Conservation (phyloP, 345 rosid genomes). For the Salix suchowensis region DNA sequence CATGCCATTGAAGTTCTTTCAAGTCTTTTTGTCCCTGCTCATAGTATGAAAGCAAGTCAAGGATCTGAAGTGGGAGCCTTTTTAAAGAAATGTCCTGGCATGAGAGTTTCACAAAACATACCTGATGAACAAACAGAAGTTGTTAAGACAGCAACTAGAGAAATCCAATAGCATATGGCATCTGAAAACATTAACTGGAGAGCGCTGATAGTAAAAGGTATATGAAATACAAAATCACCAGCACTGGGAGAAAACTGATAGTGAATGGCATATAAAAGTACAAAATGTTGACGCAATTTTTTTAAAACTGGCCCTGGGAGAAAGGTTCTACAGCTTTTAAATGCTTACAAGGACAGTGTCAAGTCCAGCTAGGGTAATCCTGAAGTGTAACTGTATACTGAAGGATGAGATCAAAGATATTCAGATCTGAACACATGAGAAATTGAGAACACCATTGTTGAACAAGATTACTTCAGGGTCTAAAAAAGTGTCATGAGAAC, state of each 20-base stretch:
- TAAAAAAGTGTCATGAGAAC: background rate
- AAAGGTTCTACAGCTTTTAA: no score
- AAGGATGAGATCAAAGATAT: background rate
- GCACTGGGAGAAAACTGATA: background rate
- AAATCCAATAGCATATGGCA: background rate
- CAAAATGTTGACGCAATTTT: background rate
- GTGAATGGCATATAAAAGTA: background rate
- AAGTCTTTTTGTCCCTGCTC: conserved; percentile 86
- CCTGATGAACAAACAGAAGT: conserved; percentile 96
- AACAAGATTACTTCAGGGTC: background rate
- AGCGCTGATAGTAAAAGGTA: background rate
- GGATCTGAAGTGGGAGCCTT: background rate
- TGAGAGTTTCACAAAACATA: conserved; percentile 15
- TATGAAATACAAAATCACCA: background rate
- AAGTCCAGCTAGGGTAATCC: no score
- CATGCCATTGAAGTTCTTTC: conserved; percentile 93
- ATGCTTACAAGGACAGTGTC: no score
- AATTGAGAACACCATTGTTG: background rate
- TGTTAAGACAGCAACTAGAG: conserved; percentile 25
- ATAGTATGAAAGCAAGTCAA: background rate
- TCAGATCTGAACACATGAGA: background rate
- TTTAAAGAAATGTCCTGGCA: background rate
- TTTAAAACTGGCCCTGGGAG: background rate
- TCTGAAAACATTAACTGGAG: background rate
- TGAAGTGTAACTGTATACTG: background rate